Conservation (phyloP, 441 rosid genomes). For the Arabidopsis hybrid region DNA sequence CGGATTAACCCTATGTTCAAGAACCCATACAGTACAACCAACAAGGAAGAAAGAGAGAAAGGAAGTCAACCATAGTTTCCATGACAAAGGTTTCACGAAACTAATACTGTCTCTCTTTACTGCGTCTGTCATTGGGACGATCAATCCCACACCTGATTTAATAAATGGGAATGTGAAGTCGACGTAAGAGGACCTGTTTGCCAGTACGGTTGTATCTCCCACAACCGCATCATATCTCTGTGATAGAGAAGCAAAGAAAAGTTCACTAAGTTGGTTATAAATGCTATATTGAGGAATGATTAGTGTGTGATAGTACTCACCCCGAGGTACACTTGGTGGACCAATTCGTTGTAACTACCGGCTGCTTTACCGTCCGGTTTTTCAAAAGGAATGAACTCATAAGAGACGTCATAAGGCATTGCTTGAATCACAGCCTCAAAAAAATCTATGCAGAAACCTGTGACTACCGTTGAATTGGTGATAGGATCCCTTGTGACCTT, state of each 20-base stretch:
- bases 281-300: neutral
- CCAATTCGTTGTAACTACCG: slow-evolving; percentile 1
- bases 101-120: slow-evolving; percentile 47
- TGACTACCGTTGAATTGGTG: slow-evolving; percentile 13
- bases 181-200: slow-evolving; percentile 54
- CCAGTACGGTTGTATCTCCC: slow-evolving; percentile 64
- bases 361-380: slow-evolving; percentile 33
- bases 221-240: slow-evolving; percentile 59
- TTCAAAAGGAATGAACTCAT: slow-evolving; percentile 50
- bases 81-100: slow-evolving; percentile 68
- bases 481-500: slow-evolving; percentile 43
- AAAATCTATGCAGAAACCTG: slow-evolving; percentile 61
- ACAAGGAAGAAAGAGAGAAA: slow-evolving; percentile 55
- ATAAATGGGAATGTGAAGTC: slow-evolving; percentile 70
- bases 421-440: slow-evolving; percentile 51
- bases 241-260: neutral
- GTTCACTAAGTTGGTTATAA: no score
- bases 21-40: slow-evolving; percentile 62
- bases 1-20: slow-evolving; percentile 64
- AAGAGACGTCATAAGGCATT: slow-evolving; percentile 55
- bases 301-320: slow-evolving; percentile 36
- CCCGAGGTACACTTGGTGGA: slow-evolving; percentile 46
- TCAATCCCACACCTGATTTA: slow-evolving; percentile 60
- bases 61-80: slow-evolving; percentile 60
- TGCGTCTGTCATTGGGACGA: slow-evolving; percentile 49